Evolutionary conservation across 2,329 filamentous ascomycete species (phyloP).

Genomic region (Anthostomella pinea): DNA sequence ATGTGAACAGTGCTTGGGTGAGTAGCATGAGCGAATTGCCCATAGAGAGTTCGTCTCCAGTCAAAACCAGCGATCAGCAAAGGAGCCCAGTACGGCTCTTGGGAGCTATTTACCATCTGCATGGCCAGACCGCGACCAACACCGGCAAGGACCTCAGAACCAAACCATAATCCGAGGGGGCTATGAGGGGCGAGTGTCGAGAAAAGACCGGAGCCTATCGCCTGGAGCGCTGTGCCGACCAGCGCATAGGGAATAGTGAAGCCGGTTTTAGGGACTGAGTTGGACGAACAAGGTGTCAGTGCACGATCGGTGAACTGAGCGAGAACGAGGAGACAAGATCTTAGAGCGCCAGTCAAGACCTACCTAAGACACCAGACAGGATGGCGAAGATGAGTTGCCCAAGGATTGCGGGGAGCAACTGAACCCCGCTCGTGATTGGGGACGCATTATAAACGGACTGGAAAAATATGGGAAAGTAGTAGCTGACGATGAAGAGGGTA

Average conservation of each 20-base stretch:
- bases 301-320: neutral
- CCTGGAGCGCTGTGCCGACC: neutral
- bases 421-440: no score
- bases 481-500: no score
- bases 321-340: neutral
- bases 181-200: slow-evolving; percentile 7
- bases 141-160: slow-evolving; percentile 10
- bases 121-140: slow-evolving; percentile 9
- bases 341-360: no score
- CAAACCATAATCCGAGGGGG: slow-evolving; percentile 8
- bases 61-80: no score
- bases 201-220: slow-evolving; percentile 11
- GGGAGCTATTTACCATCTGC: slow-evolving; percentile 3
- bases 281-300: neutral
- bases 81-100: slow-evolving; percentile 1
- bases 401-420: no score
- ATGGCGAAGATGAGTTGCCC: no score
- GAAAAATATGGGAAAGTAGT: no score
- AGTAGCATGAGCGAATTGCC: neutral
- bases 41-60: no score
- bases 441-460: no score
- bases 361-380: no score
- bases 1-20: slow-evolving; percentile 2
- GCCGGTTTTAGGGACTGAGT: slow-evolving; percentile 13
- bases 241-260: slow-evolving; percentile 12